Conservation (phyloP, 2,329 filamentous ascomycete species). For the Fusarium secorum region DNA sequence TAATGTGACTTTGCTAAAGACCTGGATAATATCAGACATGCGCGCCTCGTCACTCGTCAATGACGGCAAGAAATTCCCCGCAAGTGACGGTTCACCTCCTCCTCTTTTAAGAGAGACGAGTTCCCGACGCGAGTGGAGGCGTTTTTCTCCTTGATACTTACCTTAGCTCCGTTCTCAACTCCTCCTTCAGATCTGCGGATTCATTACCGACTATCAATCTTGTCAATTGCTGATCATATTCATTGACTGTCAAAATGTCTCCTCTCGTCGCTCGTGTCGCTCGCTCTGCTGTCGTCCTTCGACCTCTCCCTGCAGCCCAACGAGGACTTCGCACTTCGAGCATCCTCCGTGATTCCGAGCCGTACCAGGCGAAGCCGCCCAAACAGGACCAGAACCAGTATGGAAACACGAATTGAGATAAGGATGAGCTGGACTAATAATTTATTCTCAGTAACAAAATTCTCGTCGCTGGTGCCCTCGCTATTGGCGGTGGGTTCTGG, state of each 20-base stretch:
- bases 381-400: conserved; percentile 22
- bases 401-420: background rate
- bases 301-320: conserved; percentile 27
- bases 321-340: conserved; percentile 31
- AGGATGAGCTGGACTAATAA: background rate
- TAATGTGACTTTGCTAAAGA: conserved; percentile 1
- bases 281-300: conserved; percentile 14
- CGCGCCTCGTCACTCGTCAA: conserved; percentile 23
- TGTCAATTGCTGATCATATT: background rate
- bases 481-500: conserved; percentile 18
- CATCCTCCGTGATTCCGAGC: conserved; percentile 22
- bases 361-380: conserved; percentile 28
- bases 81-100: background rate
- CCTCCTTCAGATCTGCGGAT: conserved; percentile 7
- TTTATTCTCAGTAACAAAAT: conserved; percentile 20
- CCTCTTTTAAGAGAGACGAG: conserved; percentile 16
- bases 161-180: conserved; percentile 5
- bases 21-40: background rate
- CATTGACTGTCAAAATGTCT: conserved; percentile 7
- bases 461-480: conserved; percentile 24
- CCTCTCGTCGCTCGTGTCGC: conserved; percentile 9
- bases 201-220: background rate
- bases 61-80: conserved; percentile 33
- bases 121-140: conserved; percentile 9
- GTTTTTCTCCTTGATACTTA: conserved; percentile 12